Percentiles rank a stretch among this genome's conserved stretches.
Evolutionary conservation across 306 rosid species (phyloP).

Genomic region (Castanea crenata): DNA sequence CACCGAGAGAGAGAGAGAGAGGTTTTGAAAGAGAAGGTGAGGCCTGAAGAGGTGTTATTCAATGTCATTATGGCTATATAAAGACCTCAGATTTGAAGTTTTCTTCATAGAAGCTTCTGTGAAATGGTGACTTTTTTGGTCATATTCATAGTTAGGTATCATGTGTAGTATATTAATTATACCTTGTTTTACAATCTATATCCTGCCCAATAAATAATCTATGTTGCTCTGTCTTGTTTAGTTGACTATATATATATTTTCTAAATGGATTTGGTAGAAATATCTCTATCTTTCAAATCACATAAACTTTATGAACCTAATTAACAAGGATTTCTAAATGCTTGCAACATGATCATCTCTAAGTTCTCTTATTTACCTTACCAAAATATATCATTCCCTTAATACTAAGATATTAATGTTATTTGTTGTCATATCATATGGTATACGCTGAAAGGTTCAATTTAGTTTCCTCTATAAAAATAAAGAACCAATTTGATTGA

Average conservation of each 20-base stretch:
- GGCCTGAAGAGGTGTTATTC: background rate
- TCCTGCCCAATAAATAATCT: background rate
- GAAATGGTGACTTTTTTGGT: conserved; percentile 2
- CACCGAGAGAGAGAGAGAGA: background rate
- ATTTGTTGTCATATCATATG: too few species aligned
- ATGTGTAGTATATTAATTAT: background rate
- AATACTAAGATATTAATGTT: too few species aligned
- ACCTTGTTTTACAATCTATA: background rate
- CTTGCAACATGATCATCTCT: too few species aligned
- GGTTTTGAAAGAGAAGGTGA: background rate
- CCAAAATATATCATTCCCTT: too few species aligned
- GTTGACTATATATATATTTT: background rate
- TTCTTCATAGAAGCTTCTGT: conserved; percentile 9
- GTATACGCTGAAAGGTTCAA: too few species aligned
- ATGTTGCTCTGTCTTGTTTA: background rate
- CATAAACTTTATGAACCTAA: background rate
- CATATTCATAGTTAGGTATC: background rate
- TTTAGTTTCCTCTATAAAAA: too few species aligned
- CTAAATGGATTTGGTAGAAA: background rate
- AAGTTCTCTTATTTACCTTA: too few species aligned
- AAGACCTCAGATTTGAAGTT: background rate
- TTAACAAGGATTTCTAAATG: background rate
- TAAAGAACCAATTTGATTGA: too few species aligned
- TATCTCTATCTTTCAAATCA: background rate
- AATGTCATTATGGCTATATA: background rate